These are phyloP conservation scores for Ophiorrhiza pumila DNA, from an alignment of 257 asterid genomes.

Conservation along the genomic window DNA sequence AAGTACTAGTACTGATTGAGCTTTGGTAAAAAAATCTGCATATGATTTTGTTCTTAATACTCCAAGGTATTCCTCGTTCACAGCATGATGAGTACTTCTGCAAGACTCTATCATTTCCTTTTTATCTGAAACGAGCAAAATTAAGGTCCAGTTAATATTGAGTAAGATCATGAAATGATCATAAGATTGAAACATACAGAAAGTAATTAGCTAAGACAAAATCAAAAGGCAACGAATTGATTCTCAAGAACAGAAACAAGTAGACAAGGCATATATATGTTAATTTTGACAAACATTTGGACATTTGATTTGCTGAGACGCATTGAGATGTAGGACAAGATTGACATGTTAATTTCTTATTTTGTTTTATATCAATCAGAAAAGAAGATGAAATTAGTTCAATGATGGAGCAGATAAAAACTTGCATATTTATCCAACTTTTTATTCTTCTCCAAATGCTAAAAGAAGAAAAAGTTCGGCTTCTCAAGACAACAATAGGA, in stretches of 20 bases:
- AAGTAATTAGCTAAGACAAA: neutral
- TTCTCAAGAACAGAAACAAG: neutral
- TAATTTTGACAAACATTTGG: no score
- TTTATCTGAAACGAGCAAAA: constrained; percentile 35
- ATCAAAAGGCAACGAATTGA: neutral
- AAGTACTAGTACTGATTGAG: constrained; percentile 41
- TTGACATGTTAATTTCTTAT: no score
- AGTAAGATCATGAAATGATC: neutral
- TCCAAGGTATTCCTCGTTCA: constrained; percentile 67
- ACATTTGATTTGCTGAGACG: no score
- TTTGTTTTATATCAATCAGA: no score
- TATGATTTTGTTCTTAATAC: constrained; percentile 68
- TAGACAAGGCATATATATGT: no score
- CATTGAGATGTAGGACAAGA: no score
- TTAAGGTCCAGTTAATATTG: no score
- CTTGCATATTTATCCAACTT: no score
- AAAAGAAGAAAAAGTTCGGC: neutral
- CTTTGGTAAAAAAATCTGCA: constrained; percentile 60
- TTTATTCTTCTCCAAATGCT: neutral
- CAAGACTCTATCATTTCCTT: constrained; percentile 25
- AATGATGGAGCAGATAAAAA: neutral
- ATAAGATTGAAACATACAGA: neutral
- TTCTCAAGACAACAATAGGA: neutral
- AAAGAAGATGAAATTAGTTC: no score
- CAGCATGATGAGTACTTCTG: constrained; percentile 29